A percentile compares a stretch with the other conserved stretches of the same genome.
Evolutionary conservation across 129 eudicot species (phyloP).

Genomic region (Heracleum sosnowskyi): DNA sequence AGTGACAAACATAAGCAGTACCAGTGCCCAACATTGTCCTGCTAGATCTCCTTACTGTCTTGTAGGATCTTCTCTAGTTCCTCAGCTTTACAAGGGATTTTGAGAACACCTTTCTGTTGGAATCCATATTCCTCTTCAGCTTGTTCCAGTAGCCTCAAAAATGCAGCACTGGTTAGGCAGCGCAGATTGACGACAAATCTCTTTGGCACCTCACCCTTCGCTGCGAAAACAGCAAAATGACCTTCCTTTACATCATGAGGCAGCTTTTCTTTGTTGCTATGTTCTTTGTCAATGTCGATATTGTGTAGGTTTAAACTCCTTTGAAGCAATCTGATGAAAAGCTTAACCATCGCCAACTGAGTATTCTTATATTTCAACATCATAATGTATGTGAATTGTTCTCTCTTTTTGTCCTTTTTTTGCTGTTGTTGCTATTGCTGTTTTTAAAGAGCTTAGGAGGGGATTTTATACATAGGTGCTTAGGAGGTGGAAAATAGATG

Average conservation of each 20-base stretch:
- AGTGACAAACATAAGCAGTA: neutral
- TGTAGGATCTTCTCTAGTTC: conserved; percentile 23
- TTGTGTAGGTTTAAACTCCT: neutral
- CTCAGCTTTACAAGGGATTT: conserved; percentile 31
- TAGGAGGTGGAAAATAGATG: conserved; percentile 10
- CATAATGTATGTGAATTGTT: neutral
- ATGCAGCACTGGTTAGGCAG: conserved; percentile 36
- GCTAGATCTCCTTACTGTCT: conserved; percentile 3
- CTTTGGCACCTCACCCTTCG: conserved; percentile 30
- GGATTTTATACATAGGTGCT: conserved; percentile 5
- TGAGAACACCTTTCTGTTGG: conserved; percentile 29
- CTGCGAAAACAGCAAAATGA: conserved; percentile 45
- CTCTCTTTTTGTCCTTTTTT: neutral
- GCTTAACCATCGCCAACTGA: neutral
- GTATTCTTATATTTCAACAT: neutral
- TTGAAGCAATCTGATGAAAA: neutral
- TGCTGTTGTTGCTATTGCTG: neutral
- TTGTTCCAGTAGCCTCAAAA: conserved; percentile 35
- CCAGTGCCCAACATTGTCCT: conserved; percentile 1
- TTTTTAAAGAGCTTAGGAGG: neutral
- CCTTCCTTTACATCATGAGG: conserved; percentile 43
- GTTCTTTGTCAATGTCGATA: neutral
- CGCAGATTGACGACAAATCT: conserved; percentile 50
- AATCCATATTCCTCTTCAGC: conserved; percentile 43
- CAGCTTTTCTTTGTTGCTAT: conserved; percentile 1